These are phyloP conservation scores for Colletotrichum sansevieriae DNA, from an alignment of 2,329 filamentous ascomycete genomes.

Conservation along the genomic window DNA sequence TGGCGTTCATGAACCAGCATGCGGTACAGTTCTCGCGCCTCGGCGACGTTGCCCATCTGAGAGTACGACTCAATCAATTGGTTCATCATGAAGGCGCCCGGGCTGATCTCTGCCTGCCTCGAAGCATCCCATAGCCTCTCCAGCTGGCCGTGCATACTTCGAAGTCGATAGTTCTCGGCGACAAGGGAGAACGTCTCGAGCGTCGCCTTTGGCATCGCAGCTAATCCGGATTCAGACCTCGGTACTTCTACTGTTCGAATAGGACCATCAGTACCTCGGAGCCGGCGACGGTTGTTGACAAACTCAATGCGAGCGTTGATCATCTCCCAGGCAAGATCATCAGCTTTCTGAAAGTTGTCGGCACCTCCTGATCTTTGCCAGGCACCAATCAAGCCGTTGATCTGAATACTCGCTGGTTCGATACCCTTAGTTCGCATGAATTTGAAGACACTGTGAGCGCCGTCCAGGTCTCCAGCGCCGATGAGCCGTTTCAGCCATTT, in stretches of 20 bases:
- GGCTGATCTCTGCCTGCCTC: slow-evolving; percentile 71
- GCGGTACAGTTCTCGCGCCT: slow-evolving; percentile 69
- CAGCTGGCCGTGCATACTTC: slow-evolving; percentile 69
- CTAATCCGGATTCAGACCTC: slow-evolving; percentile 23
- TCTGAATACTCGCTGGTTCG: slow-evolving; percentile 77
- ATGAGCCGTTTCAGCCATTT: slow-evolving; percentile 92
- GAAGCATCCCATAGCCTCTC: slow-evolving; percentile 73
- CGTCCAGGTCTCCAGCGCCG: slow-evolving; percentile 76
- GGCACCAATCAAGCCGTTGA: slow-evolving; percentile 85
- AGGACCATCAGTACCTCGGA: slow-evolving; percentile 44
- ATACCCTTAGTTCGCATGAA: slow-evolving; percentile 80
- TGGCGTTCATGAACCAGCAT: slow-evolving; percentile 63
- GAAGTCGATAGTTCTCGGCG: slow-evolving; percentile 77
- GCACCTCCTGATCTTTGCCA: slow-evolving; percentile 76
- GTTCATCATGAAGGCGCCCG: slow-evolving; percentile 84
- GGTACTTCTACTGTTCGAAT: slow-evolving; percentile 46
- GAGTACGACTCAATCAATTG: slow-evolving; percentile 78
- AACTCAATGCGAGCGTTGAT: slow-evolving; percentile 75
- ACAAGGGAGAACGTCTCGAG: slow-evolving; percentile 84
- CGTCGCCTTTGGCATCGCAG: slow-evolving; percentile 68
- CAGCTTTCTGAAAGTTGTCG: slow-evolving; percentile 70
- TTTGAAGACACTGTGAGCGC: slow-evolving; percentile 78
- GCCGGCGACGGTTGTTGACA: slow-evolving; percentile 63
- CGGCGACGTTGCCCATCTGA: slow-evolving; percentile 66
- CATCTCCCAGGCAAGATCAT: slow-evolving; percentile 82